Evolutionary conservation across 2,329 filamentous ascomycete genomes (phyloP).

Genomic region (Talaromyces sp.): DNA sequence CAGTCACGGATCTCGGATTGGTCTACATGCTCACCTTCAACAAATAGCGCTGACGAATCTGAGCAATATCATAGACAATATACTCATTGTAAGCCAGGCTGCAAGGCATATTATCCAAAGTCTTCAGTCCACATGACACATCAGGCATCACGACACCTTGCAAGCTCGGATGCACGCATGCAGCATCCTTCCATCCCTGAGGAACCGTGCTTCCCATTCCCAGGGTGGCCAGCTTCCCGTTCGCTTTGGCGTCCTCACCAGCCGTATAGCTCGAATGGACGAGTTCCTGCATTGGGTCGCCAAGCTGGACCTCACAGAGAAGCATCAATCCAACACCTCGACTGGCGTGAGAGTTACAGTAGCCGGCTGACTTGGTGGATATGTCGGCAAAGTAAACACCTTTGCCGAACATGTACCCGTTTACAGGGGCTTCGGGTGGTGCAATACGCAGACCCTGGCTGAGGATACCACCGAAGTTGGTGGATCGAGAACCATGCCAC

Average conservation of each 20-base stretch:
- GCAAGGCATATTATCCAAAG: neutral
- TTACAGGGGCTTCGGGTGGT: constrained; percentile 69
- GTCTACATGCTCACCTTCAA: constrained; percentile 40
- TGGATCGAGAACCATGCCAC: constrained; percentile 81
- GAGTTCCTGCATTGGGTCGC: constrained; percentile 68
- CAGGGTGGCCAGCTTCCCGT: constrained; percentile 64
- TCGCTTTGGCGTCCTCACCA: constrained; percentile 57
- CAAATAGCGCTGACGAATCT: constrained; percentile 46
- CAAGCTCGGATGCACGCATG: constrained; percentile 60
- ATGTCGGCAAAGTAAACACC: constrained; percentile 86
- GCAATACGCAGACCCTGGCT: constrained; percentile 87
- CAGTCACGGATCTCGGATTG: neutral
- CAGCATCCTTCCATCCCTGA: constrained; percentile 70
- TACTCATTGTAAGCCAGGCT: constrained; percentile 44
- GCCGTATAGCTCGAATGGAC: constrained; percentile 58
- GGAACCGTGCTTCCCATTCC: constrained; percentile 66
- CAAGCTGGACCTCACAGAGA: constrained; percentile 80
- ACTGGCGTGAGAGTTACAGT: constrained; percentile 63
- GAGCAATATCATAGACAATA: constrained; percentile 49
- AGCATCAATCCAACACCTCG: constrained; percentile 70
- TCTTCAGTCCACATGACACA: constrained; percentile 16
- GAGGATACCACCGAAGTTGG: constrained; percentile 84
- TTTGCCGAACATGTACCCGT: constrained; percentile 86
- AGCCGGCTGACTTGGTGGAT: constrained; percentile 76
- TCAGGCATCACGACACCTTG: constrained; percentile 63